Base-by-base conservation (phyloP, 2,329 filamentous ascomycete species). In the Chrysosporium keratinophilum region DNA sequence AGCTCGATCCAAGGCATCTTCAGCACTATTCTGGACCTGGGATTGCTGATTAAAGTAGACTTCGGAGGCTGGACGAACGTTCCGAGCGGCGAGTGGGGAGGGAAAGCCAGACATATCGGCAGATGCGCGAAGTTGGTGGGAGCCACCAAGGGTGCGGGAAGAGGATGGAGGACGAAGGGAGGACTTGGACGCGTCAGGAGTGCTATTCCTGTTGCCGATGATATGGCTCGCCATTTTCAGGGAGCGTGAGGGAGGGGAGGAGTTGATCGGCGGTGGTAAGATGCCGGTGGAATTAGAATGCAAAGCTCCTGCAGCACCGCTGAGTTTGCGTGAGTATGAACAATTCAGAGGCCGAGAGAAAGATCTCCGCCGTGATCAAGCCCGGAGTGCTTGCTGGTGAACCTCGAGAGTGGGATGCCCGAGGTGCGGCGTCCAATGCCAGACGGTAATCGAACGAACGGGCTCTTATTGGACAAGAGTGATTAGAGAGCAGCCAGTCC, bases 181-280 rank as follows among this genome's bases (percentile, higher is more conserved):
- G 57, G 87, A 82, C 65, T 83, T 88, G 63, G 84, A 85, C 52
- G 86, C 88, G 76, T 97, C 93, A 53, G 93, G 93, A 44, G 91
- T 97, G 78, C 90, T 97, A 74, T 97, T 97, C 65, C 93, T 86
- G 74, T 97, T 97, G 62, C 82, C 82, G 69, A 84, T 80, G 60
- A 81, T 75, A 67, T 82, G 80, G 66, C 78, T 84, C 63, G 83
- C 82, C 71, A 85, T 75, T 57, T 58, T 62, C 57, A 41, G 45
- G 49, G 31, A 45, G 37, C 28, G 35, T 14, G 31, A 15, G 11
- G 43, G 19, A 37, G 12, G 34, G 42, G 41, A 42, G 41, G 6
- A 45, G 40, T 20, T 19, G 28, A 40, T 17, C 35, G 43, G 15
- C 17, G 39, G 19, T 41, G 48, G 19, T 31, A 40, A 35, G 47